phyloP scores from a whole-genome alignment of 148 eudicot species.

The Amaranthus cruentus region DNA sequence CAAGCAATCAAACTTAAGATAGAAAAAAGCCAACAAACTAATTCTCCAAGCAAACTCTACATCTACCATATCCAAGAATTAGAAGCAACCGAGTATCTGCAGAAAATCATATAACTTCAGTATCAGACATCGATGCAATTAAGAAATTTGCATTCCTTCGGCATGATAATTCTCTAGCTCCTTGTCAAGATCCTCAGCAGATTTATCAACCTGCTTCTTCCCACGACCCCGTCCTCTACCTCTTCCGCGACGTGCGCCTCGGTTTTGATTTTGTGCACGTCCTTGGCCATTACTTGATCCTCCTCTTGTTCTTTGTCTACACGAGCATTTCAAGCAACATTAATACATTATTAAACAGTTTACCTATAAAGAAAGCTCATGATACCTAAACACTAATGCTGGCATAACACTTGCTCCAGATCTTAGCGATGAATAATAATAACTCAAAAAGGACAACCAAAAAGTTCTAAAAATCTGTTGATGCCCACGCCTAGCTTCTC shows the following conservation, averaged over 20 bases:
- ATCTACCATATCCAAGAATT: conserved; percentile 10
- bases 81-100: neutral
- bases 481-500: too few species aligned
- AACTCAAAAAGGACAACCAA: too few species aligned
- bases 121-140: neutral
- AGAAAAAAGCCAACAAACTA: conserved; percentile 4
- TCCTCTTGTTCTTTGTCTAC: conserved; percentile 53
- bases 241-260: conserved; percentile 37
- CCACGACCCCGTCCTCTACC: conserved; percentile 49
- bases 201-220: conserved; percentile 45
- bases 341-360: too few species aligned
- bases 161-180: conserved; percentile 83
- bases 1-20: conserved; percentile 1
- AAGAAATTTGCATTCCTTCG: conserved; percentile 63
- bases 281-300: conserved; percentile 43
- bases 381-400: too few species aligned
- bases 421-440: too few species aligned
- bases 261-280: conserved; percentile 29
- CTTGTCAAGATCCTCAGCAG: conserved; percentile 87
- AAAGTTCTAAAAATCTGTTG: too few species aligned
- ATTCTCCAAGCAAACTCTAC: neutral
- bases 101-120: neutral
- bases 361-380: too few species aligned
- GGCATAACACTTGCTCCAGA: too few species aligned
- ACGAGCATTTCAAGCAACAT: neutral